These are phyloP conservation scores for Pythium phragmitis DNA, from an alignment of 352 stramenopile species.

Conservation along the genomic window DNA sequence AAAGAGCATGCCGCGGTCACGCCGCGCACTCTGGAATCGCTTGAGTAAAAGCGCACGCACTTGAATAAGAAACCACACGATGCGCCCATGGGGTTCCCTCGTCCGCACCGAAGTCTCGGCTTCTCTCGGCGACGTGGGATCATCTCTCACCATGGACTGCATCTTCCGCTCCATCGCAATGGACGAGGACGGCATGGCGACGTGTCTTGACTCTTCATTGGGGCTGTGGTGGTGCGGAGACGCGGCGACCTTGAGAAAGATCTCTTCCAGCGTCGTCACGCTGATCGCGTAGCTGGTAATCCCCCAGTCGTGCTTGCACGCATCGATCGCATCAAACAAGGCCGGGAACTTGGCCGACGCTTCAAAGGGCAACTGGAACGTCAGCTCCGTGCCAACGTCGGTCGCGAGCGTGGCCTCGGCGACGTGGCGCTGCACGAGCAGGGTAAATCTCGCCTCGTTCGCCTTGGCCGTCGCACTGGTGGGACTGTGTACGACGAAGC, in stretches of 20 bases:
- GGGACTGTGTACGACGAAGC: slow-evolving; percentile 31
- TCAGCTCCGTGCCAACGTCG: slow-evolving; percentile 75
- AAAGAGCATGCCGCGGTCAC: slow-evolving; percentile 68
- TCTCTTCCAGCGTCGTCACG: slow-evolving; percentile 87
- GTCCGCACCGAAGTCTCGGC: not conserved
- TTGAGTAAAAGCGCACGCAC: slow-evolving; percentile 63
- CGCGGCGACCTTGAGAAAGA: slow-evolving; percentile 89
- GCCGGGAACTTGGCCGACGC: slow-evolving; percentile 49
- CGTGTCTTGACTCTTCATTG: not conserved
- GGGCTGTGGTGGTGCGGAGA: not conserved
- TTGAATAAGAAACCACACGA: slow-evolving; percentile 40
- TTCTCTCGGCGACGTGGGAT: not conserved
- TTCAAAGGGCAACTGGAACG: slow-evolving; percentile 73
- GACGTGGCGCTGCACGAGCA: slow-evolving; percentile 39
- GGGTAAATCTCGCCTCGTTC: slow-evolving; percentile 5
- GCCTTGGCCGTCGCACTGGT: not conserved
- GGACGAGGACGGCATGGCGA: not conserved
- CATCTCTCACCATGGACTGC: not conserved
- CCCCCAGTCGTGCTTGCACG: slow-evolving; percentile 28
- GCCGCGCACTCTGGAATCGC: slow-evolving; percentile 44
- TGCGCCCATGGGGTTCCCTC: not conserved
- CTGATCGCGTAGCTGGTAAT: slow-evolving; percentile 72
- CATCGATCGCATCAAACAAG: slow-evolving; percentile 78
- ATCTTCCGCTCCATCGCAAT: slow-evolving; percentile 8
- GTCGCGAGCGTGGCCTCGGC: slow-evolving; percentile 41